A percentile compares a stretch with the other conserved stretches of the same genome.
phyloP scores from a whole-genome alignment of 805 yeast species.

The Hanseniaspora occidentalis region DNA sequence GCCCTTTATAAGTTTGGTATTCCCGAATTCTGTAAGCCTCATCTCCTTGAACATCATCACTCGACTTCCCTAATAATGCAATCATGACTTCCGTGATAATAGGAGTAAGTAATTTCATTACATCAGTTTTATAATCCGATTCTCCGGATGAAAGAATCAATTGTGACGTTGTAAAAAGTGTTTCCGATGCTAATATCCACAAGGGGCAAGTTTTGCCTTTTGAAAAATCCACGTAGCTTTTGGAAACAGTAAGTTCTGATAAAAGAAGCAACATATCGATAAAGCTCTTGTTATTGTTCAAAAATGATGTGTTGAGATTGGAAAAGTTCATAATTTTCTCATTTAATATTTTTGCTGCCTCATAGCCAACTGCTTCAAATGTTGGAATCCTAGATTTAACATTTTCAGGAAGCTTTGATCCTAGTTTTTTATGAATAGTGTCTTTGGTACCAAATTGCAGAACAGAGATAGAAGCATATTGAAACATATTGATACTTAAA shows the following conservation, averaged over 20 bases:
- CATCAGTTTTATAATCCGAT: constrained; percentile 2
- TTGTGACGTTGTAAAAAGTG: constrained; percentile 24
- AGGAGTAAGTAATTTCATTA: constrained; percentile 8
- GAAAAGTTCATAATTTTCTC: constrained; percentile 22
- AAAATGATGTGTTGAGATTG: constrained; percentile 23
- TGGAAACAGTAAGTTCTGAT: constrained; percentile 25
- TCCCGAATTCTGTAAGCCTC: constrained; percentile 36
- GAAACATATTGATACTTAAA: constrained; percentile 37
- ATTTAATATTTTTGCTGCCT: constrained; percentile 31
- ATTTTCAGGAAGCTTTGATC: constrained; percentile 24
- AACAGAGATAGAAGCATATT: constrained; percentile 38
- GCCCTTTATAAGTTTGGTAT: constrained; percentile 29
- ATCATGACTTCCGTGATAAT: constrained; percentile 23
- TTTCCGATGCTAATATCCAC: constrained; percentile 41
- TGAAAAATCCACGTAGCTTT: constrained; percentile 23
- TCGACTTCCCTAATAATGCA: constrained; percentile 16
- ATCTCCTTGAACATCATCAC: constrained; percentile 19
- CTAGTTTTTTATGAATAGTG: constrained; percentile 43
- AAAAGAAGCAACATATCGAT: constrained; percentile 29
- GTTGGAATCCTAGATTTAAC: constrained; percentile 39
- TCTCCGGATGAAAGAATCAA: constrained; percentile 10
- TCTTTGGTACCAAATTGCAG: constrained; percentile 52
- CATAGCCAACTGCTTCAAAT: constrained; percentile 46
- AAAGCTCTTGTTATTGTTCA: constrained; percentile 36
- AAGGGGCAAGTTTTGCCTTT: constrained; percentile 22